These are phyloP conservation scores for Verticillium albo-atrum DNA, from an alignment of 2,329 filamentous ascomycete species.

Conservation along the genomic window DNA sequence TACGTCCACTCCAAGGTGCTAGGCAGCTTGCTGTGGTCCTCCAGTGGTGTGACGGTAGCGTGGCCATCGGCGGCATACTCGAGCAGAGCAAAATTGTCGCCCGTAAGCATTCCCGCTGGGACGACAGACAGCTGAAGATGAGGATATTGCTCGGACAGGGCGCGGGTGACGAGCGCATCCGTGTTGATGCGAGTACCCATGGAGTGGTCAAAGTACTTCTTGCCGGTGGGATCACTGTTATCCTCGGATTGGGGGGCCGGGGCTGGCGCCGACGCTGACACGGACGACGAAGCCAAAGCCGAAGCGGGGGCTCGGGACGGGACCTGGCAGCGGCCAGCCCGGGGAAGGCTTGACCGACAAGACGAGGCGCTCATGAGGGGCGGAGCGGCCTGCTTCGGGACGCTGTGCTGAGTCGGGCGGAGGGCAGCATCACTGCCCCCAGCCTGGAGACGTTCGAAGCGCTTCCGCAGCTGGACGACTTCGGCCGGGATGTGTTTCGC, in stretches of 20 bases:
- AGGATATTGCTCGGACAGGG: constrained; percentile 38
- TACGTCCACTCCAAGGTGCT: constrained; percentile 30
- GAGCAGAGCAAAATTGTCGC: constrained; percentile 30
- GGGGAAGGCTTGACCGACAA: not conserved
- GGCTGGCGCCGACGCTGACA: not conserved
- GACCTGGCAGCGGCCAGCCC: too few relatives aligned
- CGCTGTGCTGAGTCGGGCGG: not conserved
- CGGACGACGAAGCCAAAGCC: too few relatives aligned
- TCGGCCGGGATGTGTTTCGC: not conserved
- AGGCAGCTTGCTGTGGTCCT: constrained; percentile 22
- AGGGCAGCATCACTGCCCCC: not conserved
- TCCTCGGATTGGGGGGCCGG: not conserved
- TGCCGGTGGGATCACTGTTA: constrained; percentile 13
- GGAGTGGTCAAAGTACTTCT: constrained; percentile 34
- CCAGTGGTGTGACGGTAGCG: constrained; percentile 25
- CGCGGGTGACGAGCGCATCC: constrained; percentile 33
- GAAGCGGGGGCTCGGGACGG: too few relatives aligned
- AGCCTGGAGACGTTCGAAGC: not conserved
- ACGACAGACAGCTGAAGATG: constrained; percentile 34
- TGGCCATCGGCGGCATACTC: constrained; percentile 35
- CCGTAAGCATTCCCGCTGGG: constrained; percentile 12
- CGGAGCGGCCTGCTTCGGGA: not conserved
- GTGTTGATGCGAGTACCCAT: constrained; percentile 35
- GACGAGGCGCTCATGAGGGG: not conserved
- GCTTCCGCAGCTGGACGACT: not conserved